Percentiles rank a stretch among this genome's conserved stretches.
These are phyloP conservation scores for Globisporangium nodosum DNA, from an alignment of 352 stramenopile genomes.

Conservation along the genomic window DNA sequence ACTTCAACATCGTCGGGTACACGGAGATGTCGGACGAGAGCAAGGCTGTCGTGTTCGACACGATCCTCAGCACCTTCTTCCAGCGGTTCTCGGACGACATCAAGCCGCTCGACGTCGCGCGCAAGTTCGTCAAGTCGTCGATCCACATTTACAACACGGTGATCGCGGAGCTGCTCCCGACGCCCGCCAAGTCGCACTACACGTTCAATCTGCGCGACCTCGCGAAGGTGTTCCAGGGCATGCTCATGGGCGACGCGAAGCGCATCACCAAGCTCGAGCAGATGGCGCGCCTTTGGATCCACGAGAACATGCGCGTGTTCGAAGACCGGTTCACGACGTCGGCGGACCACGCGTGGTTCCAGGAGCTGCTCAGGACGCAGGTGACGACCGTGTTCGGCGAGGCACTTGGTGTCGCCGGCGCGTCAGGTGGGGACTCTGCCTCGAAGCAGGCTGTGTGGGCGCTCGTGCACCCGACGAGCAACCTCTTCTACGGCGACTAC, in stretches of 20 bases:
- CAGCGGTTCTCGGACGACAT: conserved; percentile 66
- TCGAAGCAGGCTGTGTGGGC: conserved; percentile 52
- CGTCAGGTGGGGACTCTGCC: conserved; percentile 9
- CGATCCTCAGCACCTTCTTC: conserved; percentile 74
- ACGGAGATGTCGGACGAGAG: conserved; percentile 81
- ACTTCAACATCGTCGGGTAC: conserved; percentile 87
- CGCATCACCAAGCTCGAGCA: conserved; percentile 67
- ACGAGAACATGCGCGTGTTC: conserved; percentile 86
- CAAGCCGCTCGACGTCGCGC: conserved; percentile 38
- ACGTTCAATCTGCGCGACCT: conserved; percentile 89
- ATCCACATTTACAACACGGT: conserved; percentile 86
- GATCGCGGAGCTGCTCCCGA: conserved; percentile 72
- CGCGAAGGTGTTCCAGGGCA: conserved; percentile 82
- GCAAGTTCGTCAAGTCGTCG: conserved; percentile 60
- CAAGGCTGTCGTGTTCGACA: conserved; percentile 80
- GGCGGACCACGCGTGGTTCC: conserved; percentile 76
- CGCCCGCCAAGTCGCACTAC: conserved; percentile 82
- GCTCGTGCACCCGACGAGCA: conserved; percentile 43
- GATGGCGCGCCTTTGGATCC: conserved; percentile 70
- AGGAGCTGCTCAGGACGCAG: conserved; percentile 58
- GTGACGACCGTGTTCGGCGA: conserved; percentile 50
- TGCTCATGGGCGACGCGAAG: conserved; percentile 79
- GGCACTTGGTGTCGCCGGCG: conserved; percentile 19
- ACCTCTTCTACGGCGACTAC: conserved; percentile 91
- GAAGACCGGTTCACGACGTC: conserved; percentile 81